These are phyloP conservation scores for Diversispora eburnea DNA, from an alignment of 192 early-diverging fungal species.

Conservation along the genomic window DNA sequence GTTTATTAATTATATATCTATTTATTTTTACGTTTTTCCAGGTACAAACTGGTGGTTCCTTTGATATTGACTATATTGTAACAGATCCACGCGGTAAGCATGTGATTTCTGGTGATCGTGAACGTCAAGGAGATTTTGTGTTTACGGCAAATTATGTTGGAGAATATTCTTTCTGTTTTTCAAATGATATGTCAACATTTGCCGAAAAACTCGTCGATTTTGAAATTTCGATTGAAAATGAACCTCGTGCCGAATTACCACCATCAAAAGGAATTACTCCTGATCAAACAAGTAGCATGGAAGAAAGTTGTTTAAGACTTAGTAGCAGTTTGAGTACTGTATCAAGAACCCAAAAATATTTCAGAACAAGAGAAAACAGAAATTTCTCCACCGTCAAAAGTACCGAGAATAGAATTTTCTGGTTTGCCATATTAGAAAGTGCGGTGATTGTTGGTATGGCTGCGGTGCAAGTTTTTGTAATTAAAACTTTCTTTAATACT, in stretches of 20 bases:
- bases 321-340: slow-evolving; percentile 63
- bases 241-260: slow-evolving; percentile 50
- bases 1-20: not conserved
- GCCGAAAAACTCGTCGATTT: slow-evolving; percentile 94
- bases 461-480: slow-evolving; percentile 89
- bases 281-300: slow-evolving; percentile 50
- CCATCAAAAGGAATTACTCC: slow-evolving; percentile 34
- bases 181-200: slow-evolving; percentile 91
- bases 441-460: slow-evolving; percentile 78
- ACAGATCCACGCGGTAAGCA: slow-evolving; percentile 65
- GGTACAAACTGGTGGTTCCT: slow-evolving; percentile 95
- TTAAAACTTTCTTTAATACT: slow-evolving; percentile 86
- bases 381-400: slow-evolving; percentile 87
- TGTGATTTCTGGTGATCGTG: slow-evolving; percentile 75
- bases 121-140: slow-evolving; percentile 94
- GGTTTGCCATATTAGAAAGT: slow-evolving; percentile 84
- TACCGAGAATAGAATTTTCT: slow-evolving; percentile 84
- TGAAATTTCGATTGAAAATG: slow-evolving; percentile 90
- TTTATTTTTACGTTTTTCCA: slow-evolving; percentile 31
- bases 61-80: slow-evolving; percentile 95
- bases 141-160: slow-evolving; percentile 82
- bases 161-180: slow-evolving; percentile 97
- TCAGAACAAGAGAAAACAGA: slow-evolving; percentile 85
- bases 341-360: slow-evolving; percentile 81
- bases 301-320: slow-evolving; percentile 59